These are phyloP conservation scores for Sphaerosporella brunnea DNA, from an alignment of 495 filamentous ascomycete species.

Conservation along the genomic window DNA sequence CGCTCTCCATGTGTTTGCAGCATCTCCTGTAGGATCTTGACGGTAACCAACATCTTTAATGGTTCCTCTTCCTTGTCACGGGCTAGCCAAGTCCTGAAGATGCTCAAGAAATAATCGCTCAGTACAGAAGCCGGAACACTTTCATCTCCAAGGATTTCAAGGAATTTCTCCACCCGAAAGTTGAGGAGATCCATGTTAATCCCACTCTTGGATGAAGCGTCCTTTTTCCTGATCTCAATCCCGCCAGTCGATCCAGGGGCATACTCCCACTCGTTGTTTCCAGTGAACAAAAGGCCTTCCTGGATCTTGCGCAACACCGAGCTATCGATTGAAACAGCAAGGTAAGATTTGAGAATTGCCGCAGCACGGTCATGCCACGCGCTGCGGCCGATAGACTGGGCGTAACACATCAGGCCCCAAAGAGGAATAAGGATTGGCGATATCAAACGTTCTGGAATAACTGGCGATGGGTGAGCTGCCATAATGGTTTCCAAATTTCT, in stretches of 20 bases:
- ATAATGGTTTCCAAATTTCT: constrained; percentile 33
- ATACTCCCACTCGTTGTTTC: constrained; percentile 12
- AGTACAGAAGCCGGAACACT: constrained; percentile 2
- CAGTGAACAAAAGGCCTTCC: constrained; percentile 11
- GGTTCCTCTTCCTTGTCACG: constrained; percentile 8
- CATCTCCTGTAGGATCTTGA: constrained; percentile 23
- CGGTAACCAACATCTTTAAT: constrained; percentile 14
- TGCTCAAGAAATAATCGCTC: constrained; percentile 16
- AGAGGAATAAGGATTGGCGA: constrained; percentile 38
- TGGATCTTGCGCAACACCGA: constrained; percentile 11
- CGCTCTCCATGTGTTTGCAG: constrained; percentile 7
- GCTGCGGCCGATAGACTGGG: constrained; percentile 20
- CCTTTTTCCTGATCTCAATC: constrained; percentile 15
- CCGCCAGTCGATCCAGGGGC: constrained; percentile 17
- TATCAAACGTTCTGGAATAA: constrained; percentile 38
- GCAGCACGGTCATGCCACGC: constrained; percentile 13
- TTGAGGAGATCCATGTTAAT: constrained; percentile 12
- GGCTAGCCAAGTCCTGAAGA: constrained; percentile 15
- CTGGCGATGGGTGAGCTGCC: constrained; percentile 40
- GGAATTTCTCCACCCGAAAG: constrained; percentile 14
- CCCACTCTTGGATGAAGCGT: not conserved
- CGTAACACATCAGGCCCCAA: constrained; percentile 38
- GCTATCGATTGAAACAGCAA: constrained; percentile 3
- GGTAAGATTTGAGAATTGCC: constrained; percentile 11
- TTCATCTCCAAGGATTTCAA: constrained; percentile 11